Percentiles rank a stretch among this genome's conserved stretches.
These are phyloP conservation scores for Dipteronia dyeriana DNA, from an alignment of 345 rosid species.

Conservation along the genomic window DNA sequence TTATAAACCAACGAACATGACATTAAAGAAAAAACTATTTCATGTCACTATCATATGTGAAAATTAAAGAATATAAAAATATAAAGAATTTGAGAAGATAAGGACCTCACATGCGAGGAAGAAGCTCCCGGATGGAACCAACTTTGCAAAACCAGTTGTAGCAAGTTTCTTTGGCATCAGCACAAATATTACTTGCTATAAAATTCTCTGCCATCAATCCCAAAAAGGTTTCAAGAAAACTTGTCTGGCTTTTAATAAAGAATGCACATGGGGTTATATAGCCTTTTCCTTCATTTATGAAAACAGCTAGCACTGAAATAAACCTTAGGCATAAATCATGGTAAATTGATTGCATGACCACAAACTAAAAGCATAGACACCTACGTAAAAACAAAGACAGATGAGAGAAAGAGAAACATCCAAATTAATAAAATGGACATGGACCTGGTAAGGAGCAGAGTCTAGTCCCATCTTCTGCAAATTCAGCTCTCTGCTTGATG, in stretches of 20 bases:
- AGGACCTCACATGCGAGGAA: conserved; percentile 78
- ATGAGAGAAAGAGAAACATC: conserved; percentile 1
- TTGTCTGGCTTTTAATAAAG: background rate
- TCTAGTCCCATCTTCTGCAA: conserved; percentile 58
- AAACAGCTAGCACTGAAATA: conserved; percentile 1
- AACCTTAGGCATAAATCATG: background rate
- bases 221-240: conserved; percentile 24
- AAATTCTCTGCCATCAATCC: conserved; percentile 57
- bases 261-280: background rate
- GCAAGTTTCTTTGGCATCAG: conserved; percentile 90
- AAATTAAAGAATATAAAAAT: conserved; percentile 1
- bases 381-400: background rate
- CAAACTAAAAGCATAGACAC: background rate
- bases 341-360: background rate
- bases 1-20: background rate
- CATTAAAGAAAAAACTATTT: background rate
- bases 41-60: conserved; percentile 8
- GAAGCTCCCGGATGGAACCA: conserved; percentile 82
- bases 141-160: conserved; percentile 92
- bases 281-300: background rate
- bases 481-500: conserved; percentile 78
- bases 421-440: conserved; percentile 11
- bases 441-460: conserved; percentile 62
- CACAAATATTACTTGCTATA: conserved; percentile 56
- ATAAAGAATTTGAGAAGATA: conserved; percentile 14